A percentile compares a stretch with the other conserved stretches of the same genome.
Evolutionary conservation across 495 filamentous ascomycete species (phyloP).

Genomic region (Chaetomium tenue): DNA sequence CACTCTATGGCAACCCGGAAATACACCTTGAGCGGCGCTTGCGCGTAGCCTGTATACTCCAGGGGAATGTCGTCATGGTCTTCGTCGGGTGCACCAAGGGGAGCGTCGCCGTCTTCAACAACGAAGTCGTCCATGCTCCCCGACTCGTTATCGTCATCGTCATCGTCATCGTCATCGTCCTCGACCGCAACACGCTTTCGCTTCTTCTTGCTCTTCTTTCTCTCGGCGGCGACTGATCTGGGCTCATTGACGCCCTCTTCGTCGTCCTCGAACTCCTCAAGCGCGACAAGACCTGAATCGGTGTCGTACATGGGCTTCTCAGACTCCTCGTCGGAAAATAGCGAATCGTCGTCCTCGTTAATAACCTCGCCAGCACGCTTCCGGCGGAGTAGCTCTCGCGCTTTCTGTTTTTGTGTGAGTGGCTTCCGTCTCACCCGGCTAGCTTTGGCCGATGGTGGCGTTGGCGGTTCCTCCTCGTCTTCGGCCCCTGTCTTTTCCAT

Average conservation of each 20-base stretch:
- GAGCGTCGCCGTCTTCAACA: conserved; percentile 60
- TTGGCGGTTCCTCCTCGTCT: conserved; percentile 13
- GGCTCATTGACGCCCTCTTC: conserved; percentile 32
- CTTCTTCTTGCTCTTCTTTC: conserved; percentile 26
- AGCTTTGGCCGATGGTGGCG: neutral
- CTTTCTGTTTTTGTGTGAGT: conserved; percentile 32
- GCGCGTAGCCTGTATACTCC: conserved; percentile 63
- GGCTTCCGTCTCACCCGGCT: conserved; percentile 15
- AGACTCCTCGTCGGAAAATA: conserved; percentile 39
- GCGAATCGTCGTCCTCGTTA: conserved; percentile 37
- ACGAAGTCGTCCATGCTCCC: conserved; percentile 73
- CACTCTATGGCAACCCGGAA: conserved; percentile 79
- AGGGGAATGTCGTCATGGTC: conserved; percentile 58
- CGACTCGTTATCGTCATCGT: conserved; percentile 33
- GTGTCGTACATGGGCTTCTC: conserved; percentile 45
- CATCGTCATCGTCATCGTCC: conserved; percentile 24
- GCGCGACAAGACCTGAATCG: conserved; percentile 39
- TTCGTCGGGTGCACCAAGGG: conserved; percentile 60
- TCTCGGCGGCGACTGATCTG: conserved; percentile 23
- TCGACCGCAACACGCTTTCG: conserved; percentile 11
- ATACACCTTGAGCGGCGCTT: conserved; percentile 69
- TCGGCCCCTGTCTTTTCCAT: conserved; percentile 7
- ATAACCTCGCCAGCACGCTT: conserved; percentile 57
- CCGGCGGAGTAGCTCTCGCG: conserved; percentile 31
- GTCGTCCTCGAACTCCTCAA: conserved; percentile 52